A percentile compares a stretch with the other conserved stretches of the same genome.
Conservation (phyloP, 306 rosid genomes). For the Begonia loranthoides region DNA sequence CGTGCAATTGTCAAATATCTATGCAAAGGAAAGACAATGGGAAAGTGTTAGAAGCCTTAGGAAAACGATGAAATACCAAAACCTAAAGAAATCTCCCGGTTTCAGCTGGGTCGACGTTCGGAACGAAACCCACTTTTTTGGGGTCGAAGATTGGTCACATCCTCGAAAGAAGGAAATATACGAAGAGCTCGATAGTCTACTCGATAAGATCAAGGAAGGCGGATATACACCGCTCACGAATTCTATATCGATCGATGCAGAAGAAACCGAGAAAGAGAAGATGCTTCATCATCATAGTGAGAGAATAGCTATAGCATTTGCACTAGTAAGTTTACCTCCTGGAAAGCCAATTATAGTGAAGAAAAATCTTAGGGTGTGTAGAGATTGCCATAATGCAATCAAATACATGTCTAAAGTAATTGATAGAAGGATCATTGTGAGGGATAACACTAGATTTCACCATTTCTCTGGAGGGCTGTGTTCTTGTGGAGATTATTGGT, state of each 20-base stretch:
- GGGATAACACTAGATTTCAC: slow-evolving; percentile 44
- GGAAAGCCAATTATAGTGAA: slow-evolving; percentile 40
- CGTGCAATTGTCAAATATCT: slow-evolving; percentile 39
- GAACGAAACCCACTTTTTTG: slow-evolving; percentile 35
- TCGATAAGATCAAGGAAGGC: slow-evolving; percentile 26
- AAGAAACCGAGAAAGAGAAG: slow-evolving; percentile 25
- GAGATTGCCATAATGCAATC: slow-evolving; percentile 41
- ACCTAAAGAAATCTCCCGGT: slow-evolving; percentile 36
- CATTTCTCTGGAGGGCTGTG: slow-evolving; percentile 34
- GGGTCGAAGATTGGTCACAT: slow-evolving; percentile 46
- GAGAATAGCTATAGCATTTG: slow-evolving; percentile 43
- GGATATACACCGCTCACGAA: slow-evolving; percentile 37
- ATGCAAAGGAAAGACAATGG: slow-evolving; percentile 36
- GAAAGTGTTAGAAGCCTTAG: slow-evolving; percentile 37
- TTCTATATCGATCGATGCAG: slow-evolving; percentile 26
- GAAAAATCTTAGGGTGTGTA: slow-evolving; percentile 44
- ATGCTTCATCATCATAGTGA: slow-evolving; percentile 43
- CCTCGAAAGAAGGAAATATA: slow-evolving; percentile 32
- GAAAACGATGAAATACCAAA: slow-evolving; percentile 30
- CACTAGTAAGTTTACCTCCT: slow-evolving; percentile 19
- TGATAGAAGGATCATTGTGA: slow-evolving; percentile 29
- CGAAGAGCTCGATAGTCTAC: slow-evolving; percentile 28
- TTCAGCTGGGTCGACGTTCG: slow-evolving; percentile 50
- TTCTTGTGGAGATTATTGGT: slow-evolving; percentile 49
- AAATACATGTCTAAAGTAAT: slow-evolving; percentile 34